Evolutionary conservation across 164 flowering plant species (phyloP), one percentile per base, ranked within the genome.

Genomic region (Taxillus chinensis): DNA sequence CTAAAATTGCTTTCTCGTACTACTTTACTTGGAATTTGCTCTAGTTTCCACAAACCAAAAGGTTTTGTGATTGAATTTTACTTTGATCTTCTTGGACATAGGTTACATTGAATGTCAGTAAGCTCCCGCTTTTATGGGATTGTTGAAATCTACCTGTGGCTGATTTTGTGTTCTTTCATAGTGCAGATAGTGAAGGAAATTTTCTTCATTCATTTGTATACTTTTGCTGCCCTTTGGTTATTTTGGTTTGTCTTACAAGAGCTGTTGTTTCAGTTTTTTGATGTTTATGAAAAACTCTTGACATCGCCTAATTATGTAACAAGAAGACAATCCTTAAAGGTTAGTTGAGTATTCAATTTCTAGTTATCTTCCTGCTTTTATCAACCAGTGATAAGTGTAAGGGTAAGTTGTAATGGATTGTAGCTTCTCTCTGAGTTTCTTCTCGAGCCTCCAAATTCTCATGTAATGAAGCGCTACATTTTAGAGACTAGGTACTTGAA

Each of bases 401-500:
- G 64, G 52, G 3, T 39, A 61, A 48, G 10, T 63, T 59, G 60
- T 63, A 46, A 54, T 79, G 68, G 58, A 64, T 70, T 74, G 40
- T 68, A 95, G 99, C 96, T 91, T 77, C 96, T 91, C 56, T 83
- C 92, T n/a, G 96, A 95, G 42, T 91, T 95, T 69, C 93, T 95
- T 62, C 77, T 95, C 85, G 99, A 91, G 83, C 55, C 87, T 64
- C 87, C 90, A 65, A 91, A 85, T 80, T 79, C 93, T 45, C 83
- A 79, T 53, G 76, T 83, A 66, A 95, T 95, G 99, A 91, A 89
- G 86, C 89, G 88, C 57, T 95, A 83, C 74, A 86, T 95, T 65
- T 70, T 76, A 40, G 97, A 95, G 78, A 91, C 87, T 63, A 85
- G 78, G 43, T 74, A 84, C 70, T 72, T 95, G 78, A 91, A 86